phyloP scores from a whole-genome alignment of 495 filamentous ascomycete genomes.

The Aspergillus panamensis region DNA sequence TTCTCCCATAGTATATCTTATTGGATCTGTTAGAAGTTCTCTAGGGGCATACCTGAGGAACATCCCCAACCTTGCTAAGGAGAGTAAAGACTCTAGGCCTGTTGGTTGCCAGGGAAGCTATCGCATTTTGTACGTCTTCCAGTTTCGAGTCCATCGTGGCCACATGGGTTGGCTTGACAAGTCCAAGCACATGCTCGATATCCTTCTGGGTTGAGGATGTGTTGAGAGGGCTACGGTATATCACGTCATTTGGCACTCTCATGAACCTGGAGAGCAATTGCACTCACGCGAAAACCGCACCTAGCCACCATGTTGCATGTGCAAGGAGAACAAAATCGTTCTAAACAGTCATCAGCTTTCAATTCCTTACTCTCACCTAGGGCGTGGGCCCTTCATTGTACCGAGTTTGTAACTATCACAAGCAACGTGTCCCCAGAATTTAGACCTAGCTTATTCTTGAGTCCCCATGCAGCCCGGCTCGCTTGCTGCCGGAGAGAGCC shows the following conservation, averaged over 20 bases:
- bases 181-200: background rate
- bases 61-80: background rate
- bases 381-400: background rate
- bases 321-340: constrained; percentile 10
- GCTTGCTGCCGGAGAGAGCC: constrained; percentile 2
- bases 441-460: background rate
- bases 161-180: constrained; percentile 4
- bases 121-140: background rate
- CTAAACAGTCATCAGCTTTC: background rate
- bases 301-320: constrained; percentile 9
- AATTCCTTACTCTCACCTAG: background rate
- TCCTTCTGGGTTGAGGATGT: constrained; percentile 3
- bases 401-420: background rate
- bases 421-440: background rate
- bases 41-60: background rate
- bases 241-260: too few species aligned
- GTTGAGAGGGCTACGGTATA: constrained; percentile 1
- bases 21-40: background rate
- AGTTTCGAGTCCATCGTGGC: constrained; percentile 4
- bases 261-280: background rate
- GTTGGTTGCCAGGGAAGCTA: background rate
- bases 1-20: background rate
- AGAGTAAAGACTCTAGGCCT: constrained; percentile 1
- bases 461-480: constrained; percentile 1
- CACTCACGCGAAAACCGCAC: constrained; percentile 6